Base-by-base conservation (phyloP, 2,329 filamentous ascomycete species). In the Sclerotinia glacialis region DNA sequence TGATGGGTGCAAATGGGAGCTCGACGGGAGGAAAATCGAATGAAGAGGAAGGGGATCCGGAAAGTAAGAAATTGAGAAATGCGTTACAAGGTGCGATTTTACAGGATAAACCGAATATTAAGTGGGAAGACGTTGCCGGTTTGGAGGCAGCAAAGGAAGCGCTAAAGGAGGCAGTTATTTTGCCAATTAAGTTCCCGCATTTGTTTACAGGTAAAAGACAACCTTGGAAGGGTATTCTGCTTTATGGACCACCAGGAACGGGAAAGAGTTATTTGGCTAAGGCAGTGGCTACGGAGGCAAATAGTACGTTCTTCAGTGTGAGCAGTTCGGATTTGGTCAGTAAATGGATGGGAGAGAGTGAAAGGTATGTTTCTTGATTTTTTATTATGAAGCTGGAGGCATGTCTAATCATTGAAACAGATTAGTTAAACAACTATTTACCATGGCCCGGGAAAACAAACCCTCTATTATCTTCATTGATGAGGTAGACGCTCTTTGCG, bases 331-430 rank as follows among this genome's bases (percentile, higher is more conserved):
- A 99, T 78, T 79, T 99, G 78, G 95, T 99, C 69, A 97, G 92
- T 78, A 99, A 99, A 78, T 99, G 95, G 95, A 99, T 99, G 95
- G 95, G 95, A 81, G 95, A 99, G 80, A 96, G 91, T 83, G 95
- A 99, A 86, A 87, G 93, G 92, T 96, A 81, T 59, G 83, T 73
- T 26, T 34, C 2, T 8, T 14, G 16, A 23, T 31, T 50, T 37
- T 26, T 7, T 18, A 28, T n/a, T 23, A 26, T 44, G 16, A 26
- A 18, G 14, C 7, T n/a, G 9, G 23, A 28, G 18, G 5, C 12
- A 58, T 42, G 26, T 56, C 67, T 72, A 46, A 72, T 60, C 12
- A 28, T 9, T 40, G 37, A 16, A 42, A 49, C 62, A 71, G 69
- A 75, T 85, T 99, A 73, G 95, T 99, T 67, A 98, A 98, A 77